Evolutionary conservation across 768 basidiomycete species (phyloP), one percentile per base, ranked within the genome.

Genomic region (Macrolepiota fuliginosa): DNA sequence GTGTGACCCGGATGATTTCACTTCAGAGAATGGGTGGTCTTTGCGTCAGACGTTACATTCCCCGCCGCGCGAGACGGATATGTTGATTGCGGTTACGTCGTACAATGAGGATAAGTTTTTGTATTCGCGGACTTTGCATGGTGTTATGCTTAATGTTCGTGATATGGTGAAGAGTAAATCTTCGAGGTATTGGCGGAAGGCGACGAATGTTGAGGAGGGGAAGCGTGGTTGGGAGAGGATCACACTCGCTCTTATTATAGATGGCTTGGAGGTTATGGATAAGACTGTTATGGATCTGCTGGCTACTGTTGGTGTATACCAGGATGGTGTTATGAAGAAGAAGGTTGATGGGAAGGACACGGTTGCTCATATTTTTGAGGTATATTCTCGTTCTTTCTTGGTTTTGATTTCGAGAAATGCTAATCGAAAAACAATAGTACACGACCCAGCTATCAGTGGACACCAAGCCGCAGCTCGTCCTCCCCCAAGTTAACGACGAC

Each of bases 401-500:
- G 11, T 35, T 42, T 3, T 12, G 13, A 9, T 2, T 5, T 11
- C 55, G n/a, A 19, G n/a, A 22, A 13, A 29, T 55, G 24, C 40
- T 59, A 56, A 52, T 32, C 22, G 24, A 12, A 24, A 10, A 13
- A 15, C 24, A 1, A 22, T 64, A 96, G 92, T 98, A 98, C 74
- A 98, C 96, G 1, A 98, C 96, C 0, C 94, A 96, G 72, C 82
- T 98, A 24, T 96, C 94, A 0, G 88, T 98, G 64, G 96, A 96
- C 66, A 77, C 93, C 2, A 89, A 89, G 2, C 95, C 96, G 1
- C 91, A 94, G 70, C 83, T 98, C 45, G 90, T 98, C 55, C 87
- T 96, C 29, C 96, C 96, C 42, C 91, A 93, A 70, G 82, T 86
- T n/a, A 90, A 92, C 37, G 94, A 97, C 68, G 59, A 64, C 54